A percentile compares a stretch with the other conserved stretches of the same genome.
These are phyloP conservation scores for Heterobasidion irregulare DNA, from an alignment of 1,284 basidiomycete genomes.

Conservation along the genomic window DNA sequence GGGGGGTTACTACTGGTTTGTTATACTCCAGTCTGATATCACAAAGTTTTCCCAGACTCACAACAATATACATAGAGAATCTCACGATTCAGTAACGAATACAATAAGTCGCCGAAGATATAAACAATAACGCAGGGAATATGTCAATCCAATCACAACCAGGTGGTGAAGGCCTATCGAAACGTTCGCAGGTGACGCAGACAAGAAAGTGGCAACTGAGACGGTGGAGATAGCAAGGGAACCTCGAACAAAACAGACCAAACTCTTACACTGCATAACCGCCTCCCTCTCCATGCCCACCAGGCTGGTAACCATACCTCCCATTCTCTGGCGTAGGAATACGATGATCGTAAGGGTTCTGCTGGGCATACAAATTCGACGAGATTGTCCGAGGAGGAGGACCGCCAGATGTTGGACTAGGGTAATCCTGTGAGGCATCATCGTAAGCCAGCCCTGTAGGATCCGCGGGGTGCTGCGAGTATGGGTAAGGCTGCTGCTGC, in stretches of 20 bases:
- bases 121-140: too few relatives aligned
- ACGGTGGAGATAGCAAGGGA: too few relatives aligned
- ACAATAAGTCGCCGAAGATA: too few relatives aligned
- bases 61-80: too few relatives aligned
- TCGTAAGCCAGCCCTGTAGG: conserved; percentile 6
- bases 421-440: conserved; percentile 2
- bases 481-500: conserved; percentile 4
- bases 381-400: conserved; percentile 1
- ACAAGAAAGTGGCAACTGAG: too few relatives aligned
- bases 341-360: conserved; percentile 3
- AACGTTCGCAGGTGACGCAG: too few relatives aligned
- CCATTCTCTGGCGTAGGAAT: conserved; percentile 2
- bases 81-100: too few relatives aligned
- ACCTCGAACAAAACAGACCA: neutral
- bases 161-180: too few relatives aligned
- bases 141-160: too few relatives aligned
- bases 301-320: neutral
- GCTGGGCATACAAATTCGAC: neutral
- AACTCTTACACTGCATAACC: neutral
- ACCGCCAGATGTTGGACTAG: conserved; percentile 3
- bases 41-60: too few relatives aligned
- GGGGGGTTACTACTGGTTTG: too few relatives aligned
- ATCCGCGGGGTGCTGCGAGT: conserved; percentile 1
- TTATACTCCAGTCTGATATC: too few relatives aligned
- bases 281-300: neutral